These are phyloP conservation scores for Cucumis melo DNA, from an alignment of 306 rosid genomes.

Conservation along the genomic window DNA sequence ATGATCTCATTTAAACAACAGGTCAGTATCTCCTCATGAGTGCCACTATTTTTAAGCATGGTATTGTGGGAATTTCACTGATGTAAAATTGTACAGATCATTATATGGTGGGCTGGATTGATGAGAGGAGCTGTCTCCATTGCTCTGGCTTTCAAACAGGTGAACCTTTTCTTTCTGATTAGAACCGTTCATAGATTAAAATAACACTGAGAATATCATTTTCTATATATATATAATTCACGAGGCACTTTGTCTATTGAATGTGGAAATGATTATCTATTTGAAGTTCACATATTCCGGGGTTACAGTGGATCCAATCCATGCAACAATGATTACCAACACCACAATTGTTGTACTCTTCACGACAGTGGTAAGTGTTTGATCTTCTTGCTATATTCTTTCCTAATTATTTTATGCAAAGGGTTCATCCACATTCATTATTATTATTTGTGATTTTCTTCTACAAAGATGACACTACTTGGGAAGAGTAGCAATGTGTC, in stretches of 20 bases:
- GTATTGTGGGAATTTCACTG: neutral
- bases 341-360: slow-evolving; percentile 78
- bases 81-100: slow-evolving; percentile 21
- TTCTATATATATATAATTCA: neutral
- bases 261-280: neutral
- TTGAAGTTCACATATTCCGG: slow-evolving; percentile 76
- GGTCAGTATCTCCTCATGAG: slow-evolving; percentile 23
- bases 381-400: neutral
- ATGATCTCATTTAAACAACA: slow-evolving; percentile 50
- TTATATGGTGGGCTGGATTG: slow-evolving; percentile 95
- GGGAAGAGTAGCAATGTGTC: neutral
- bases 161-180: neutral
- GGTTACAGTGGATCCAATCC: slow-evolving; percentile 53
- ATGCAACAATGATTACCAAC: slow-evolving; percentile 71
- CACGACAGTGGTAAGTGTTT: slow-evolving; percentile 53
- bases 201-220: neutral
- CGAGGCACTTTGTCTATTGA: neutral
- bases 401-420: neutral
- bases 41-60: neutral
- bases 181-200: neutral
- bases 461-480: neutral
- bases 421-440: no score
- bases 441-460: no score
- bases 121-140: slow-evolving; percentile 92
- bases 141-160: slow-evolving; percentile 93